These are phyloP conservation scores for Xylaria cubensis DNA, from an alignment of 495 filamentous ascomycete genomes.

Conservation along the genomic window DNA sequence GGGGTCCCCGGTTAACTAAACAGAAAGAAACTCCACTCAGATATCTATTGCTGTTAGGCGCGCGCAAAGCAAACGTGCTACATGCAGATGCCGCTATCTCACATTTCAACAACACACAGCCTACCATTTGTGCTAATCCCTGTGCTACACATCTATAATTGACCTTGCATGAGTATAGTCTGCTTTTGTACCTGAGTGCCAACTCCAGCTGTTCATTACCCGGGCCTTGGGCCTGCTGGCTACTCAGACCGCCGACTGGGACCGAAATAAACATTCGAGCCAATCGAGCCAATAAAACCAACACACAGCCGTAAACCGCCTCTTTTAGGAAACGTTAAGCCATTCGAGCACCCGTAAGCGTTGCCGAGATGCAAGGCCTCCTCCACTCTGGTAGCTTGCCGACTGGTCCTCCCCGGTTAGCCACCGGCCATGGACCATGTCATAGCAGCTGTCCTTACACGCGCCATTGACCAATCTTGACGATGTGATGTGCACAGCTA, in stretches of 20 bases:
- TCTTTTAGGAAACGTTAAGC: constrained; percentile 17
- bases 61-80: constrained; percentile 17
- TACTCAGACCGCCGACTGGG: background rate
- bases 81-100: background rate
- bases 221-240: background rate
- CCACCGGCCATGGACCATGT: constrained; percentile 4
- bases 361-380: constrained; percentile 19
- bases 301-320: constrained; percentile 9
- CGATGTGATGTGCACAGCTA: constrained; percentile 18
- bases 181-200: background rate
- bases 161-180: constrained; percentile 10
- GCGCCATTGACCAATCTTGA: constrained; percentile 23
- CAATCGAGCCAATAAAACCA: constrained; percentile 5
- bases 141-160: constrained; percentile 17
- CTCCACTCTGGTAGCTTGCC: constrained; percentile 28
- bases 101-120: constrained; percentile 18
- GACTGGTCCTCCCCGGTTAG: constrained; percentile 25
- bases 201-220: constrained; percentile 14
- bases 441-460: constrained; percentile 9
- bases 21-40: background rate
- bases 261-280: constrained; percentile 17
- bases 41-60: background rate
- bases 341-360: background rate
- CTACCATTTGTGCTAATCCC: constrained; percentile 14
- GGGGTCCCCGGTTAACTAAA: too few species aligned